Base-by-base conservation (phyloP, 2,329 filamentous ascomycete species). In the Knoxdaviesia proteae region DNA sequence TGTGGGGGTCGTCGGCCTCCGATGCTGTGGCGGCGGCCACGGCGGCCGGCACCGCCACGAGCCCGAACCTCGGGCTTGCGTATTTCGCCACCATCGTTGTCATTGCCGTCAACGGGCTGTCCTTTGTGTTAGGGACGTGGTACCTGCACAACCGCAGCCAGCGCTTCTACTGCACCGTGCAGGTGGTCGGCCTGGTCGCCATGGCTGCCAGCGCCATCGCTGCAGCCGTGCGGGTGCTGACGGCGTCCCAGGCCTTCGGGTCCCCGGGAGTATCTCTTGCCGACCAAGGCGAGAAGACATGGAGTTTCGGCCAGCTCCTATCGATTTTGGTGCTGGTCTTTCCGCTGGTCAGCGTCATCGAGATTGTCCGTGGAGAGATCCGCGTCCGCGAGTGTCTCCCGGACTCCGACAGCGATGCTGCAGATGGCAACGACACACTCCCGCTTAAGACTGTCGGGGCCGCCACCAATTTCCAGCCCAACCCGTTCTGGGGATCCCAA, bases 301-400 rank as follows among this genome's bases (percentile, higher is more conserved):
- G 73, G 73, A 71, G 66, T 48, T 80, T 77, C 50, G 75, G 74
- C 0, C 72, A 77, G 55, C 55, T 78, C 44, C 57, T 80, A 32
- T 69, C 71, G 1, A 56, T 77, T 48, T 56, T 78, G 48, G 58
- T 79, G 50, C 58, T 78, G 31, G 53, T 70, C n/a, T 56, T 79
- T 50, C 73, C 74, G 1, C 50, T 78, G 10, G 62, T 80, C 3
- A 72, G 67, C 3, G 64, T 67, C 2, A 53, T 78, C 32, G 75
- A 79, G 53, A 74, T 79, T 42, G 56, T 68, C 39, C 55, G 70
- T 47, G 69, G 70, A 47, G 63, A 65, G 51, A 57, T 61, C 36
- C 55, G 58, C 35, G 59, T 67, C 5, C 32, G 35, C 6, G 6
- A 8, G 9, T 42, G 41, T 37, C 2, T 20, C 20, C 20, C 11